These are phyloP conservation scores for Ceratocystiopsis minuta DNA, from an alignment of 2,329 filamentous ascomycete genomes.

Conservation along the genomic window DNA sequence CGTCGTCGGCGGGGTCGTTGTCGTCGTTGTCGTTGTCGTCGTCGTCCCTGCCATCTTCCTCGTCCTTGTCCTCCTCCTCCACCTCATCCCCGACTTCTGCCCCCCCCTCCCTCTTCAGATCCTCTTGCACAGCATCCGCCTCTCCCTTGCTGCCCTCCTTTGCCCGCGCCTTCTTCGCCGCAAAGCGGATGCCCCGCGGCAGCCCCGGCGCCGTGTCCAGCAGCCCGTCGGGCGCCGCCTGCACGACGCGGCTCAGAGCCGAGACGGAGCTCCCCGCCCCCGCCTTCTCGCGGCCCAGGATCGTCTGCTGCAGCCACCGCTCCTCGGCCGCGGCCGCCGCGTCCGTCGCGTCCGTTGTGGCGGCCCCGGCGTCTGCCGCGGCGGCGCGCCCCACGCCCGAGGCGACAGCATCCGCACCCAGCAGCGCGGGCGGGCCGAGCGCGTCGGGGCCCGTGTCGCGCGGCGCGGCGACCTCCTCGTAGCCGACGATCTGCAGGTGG, in stretches of 20 bases:
- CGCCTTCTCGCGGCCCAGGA: slow-evolving; percentile 13
- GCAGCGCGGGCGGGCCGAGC: slow-evolving; percentile 53
- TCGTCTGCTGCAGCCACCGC: slow-evolving; percentile 24
- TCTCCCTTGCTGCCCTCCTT: slow-evolving; percentile 45
- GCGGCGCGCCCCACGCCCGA: slow-evolving; percentile 67
- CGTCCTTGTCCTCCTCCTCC: slow-evolving; percentile 9
- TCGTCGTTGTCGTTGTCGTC: slow-evolving; percentile 10
- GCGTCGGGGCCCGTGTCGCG: slow-evolving; percentile 80
- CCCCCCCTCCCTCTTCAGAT: slow-evolving; percentile 25
- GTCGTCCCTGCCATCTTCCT: slow-evolving; percentile 22
- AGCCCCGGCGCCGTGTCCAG: slow-evolving; percentile 73
- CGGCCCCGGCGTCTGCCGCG: slow-evolving; percentile 78
- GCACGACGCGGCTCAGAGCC: slow-evolving; percentile 60
- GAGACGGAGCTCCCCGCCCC: slow-evolving; percentile 1
- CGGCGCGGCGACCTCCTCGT: slow-evolving; percentile 88
- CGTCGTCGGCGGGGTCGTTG: slow-evolving; percentile 30
- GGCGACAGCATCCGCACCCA: slow-evolving; percentile 77
- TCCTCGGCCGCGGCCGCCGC: slow-evolving; percentile 65
- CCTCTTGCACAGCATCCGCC: slow-evolving; percentile 52
- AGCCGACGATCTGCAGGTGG: slow-evolving; percentile 82
- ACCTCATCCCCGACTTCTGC: slow-evolving; percentile 2
- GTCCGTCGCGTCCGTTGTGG: slow-evolving; percentile 48
- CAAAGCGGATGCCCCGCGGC: slow-evolving; percentile 55
- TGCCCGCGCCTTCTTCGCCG: background rate
- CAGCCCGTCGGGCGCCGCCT: slow-evolving; percentile 58